Conservation (phyloP, 805 yeast genomes). For the Metschnikowia vanudenii region DNA sequence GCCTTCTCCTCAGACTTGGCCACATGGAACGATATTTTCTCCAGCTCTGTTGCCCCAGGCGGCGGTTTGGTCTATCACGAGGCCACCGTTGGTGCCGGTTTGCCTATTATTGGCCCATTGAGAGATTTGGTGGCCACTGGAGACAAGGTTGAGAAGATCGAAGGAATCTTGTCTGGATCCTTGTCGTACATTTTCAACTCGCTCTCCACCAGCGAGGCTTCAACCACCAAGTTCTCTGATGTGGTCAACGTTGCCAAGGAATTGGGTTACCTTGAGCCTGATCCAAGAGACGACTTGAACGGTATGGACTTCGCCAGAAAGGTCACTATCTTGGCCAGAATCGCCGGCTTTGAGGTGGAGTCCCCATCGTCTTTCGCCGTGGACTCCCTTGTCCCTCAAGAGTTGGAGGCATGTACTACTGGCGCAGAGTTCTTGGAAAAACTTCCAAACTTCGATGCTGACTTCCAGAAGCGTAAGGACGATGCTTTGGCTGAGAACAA, state of each 20-base stretch:
- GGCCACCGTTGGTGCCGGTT: constrained; percentile 98
- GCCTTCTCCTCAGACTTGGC: constrained; percentile 80
- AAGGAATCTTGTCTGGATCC: constrained; percentile 96
- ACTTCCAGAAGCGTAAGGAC: constrained; percentile 71
- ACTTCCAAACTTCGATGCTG: constrained; percentile 80
- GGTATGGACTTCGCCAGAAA: constrained; percentile 99
- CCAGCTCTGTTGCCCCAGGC: constrained; percentile 47
- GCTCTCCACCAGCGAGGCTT: constrained; percentile 67
- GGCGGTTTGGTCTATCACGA: constrained; percentile 90
- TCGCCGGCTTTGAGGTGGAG: constrained; percentile 80
- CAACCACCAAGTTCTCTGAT: constrained; percentile 76
- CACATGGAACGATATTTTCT: constrained; percentile 76
- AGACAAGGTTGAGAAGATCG: constrained; percentile 85
- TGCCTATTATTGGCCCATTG: constrained; percentile 87
- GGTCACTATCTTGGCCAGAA: constrained; percentile 92
- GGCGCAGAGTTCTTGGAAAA: constrained; percentile 77
- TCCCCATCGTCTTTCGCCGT: constrained; percentile 93
- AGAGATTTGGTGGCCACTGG: constrained; percentile 90
- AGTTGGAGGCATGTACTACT: constrained; percentile 68
- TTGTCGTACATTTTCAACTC: constrained; percentile 93
- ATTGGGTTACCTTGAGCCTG: constrained; percentile 97
- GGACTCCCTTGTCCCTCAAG: constrained; percentile 87
- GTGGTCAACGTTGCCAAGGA: constrained; percentile 85
- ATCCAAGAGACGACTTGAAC: constrained; percentile 97
- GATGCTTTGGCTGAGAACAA: constrained; percentile 81